These are phyloP conservation scores for Fusarium sambucinum DNA, from an alignment of 2,329 filamentous ascomycete genomes.

Conservation along the genomic window DNA sequence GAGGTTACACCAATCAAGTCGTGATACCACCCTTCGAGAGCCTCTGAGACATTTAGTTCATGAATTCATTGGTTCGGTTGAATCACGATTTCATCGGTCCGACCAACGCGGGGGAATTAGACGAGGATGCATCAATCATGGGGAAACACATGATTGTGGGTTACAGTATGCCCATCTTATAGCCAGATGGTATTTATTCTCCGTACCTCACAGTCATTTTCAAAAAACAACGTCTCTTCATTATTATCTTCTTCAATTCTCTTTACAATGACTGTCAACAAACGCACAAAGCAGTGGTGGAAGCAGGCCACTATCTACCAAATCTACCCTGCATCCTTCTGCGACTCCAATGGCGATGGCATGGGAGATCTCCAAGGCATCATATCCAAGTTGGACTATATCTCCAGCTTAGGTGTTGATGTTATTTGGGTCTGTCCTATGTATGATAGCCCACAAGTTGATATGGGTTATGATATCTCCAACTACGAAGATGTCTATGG, in stretches of 20 bases:
- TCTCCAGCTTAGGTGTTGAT: slow-evolving; percentile 38
- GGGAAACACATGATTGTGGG: slow-evolving; percentile 5
- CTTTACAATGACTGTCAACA: slow-evolving; percentile 40
- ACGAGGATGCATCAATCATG: background rate
- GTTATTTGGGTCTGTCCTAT: slow-evolving; percentile 47
- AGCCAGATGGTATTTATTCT: slow-evolving; percentile 6
- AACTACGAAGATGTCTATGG: slow-evolving; percentile 45
- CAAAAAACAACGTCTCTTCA: rapidly evolving
- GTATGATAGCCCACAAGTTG: slow-evolving; percentile 46
- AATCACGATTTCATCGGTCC: slow-evolving; percentile 17
- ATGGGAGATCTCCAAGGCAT: slow-evolving; percentile 66
- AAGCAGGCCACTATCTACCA: slow-evolving; percentile 67
- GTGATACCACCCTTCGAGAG: too few relatives aligned
- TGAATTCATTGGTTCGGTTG: background rate
- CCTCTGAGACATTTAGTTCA: background rate
- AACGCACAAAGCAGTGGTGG: slow-evolving; percentile 60
- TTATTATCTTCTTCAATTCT: background rate
- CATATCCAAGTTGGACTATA: slow-evolving; percentile 65
- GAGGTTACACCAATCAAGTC: slow-evolving; percentile 23
- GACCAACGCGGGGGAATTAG: slow-evolving; percentile 14
- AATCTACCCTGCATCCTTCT: slow-evolving; percentile 68
- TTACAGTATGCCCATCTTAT: background rate
- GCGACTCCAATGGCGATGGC: slow-evolving; percentile 66
- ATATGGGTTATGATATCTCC: slow-evolving; percentile 46
- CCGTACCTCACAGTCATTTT: background rate